Percentiles rank a stretch among this genome's conserved stretches.
Evolutionary conservation across 192 early-diverging fungal species (phyloP).

Genomic region (Coemansia sp.): DNA sequence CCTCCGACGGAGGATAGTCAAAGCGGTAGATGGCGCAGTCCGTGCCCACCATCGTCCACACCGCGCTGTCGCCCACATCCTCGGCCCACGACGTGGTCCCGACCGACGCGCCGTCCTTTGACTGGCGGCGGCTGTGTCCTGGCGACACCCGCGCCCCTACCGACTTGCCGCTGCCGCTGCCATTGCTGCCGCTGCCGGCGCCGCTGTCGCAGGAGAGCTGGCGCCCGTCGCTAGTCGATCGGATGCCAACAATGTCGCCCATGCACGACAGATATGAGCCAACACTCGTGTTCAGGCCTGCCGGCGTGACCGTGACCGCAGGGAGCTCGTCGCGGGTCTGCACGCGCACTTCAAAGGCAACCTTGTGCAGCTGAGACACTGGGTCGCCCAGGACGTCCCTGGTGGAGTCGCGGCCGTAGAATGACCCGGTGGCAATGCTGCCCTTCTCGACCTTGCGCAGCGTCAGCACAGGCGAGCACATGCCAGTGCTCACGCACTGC

Average conservation of each 20-base stretch:
- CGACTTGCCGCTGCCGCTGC: constrained; percentile 6
- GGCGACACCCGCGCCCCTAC: constrained; percentile 7
- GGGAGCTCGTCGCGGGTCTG: constrained; percentile 42
- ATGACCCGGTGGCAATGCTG: constrained; percentile 64
- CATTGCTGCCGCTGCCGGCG: not conserved
- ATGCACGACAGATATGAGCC: constrained; percentile 64
- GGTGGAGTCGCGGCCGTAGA: constrained; percentile 34
- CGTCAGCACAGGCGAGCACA: constrained; percentile 74
- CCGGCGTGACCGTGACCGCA: constrained; percentile 38
- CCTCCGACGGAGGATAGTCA: constrained; percentile 25
- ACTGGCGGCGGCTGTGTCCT: constrained; percentile 25
- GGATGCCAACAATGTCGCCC: constrained; percentile 72
- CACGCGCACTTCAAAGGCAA: constrained; percentile 71
- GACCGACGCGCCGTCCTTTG: constrained; percentile 31
- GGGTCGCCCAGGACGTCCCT: constrained; percentile 71
- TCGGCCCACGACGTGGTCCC: constrained; percentile 62
- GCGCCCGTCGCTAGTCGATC: constrained; percentile 43
- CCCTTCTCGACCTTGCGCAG: constrained; percentile 83
- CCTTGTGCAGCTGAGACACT: constrained; percentile 85
- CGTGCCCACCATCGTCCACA: constrained; percentile 92
- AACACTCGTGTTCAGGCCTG: constrained; percentile 32
- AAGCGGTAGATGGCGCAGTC: constrained; percentile 49
- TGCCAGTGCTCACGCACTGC: constrained; percentile 80
- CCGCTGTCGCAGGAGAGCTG: constrained; percentile 17
- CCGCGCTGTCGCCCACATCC: constrained; percentile 79